Conservation (phyloP, 495 filamentous ascomycete species). For the Tuber umbilicatum region DNA sequence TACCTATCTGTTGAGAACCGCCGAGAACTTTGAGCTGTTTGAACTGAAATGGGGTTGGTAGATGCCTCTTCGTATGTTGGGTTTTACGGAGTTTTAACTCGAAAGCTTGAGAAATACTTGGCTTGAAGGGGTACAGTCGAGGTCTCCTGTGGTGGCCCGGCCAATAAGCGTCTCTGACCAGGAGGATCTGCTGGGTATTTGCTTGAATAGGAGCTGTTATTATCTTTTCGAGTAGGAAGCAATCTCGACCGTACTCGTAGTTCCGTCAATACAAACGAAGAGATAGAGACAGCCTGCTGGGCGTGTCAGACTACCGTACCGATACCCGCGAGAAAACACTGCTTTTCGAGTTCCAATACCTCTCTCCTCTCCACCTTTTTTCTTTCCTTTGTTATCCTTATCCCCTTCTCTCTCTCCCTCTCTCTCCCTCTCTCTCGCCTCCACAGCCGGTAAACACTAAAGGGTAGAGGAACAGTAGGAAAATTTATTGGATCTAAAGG, state of each 20-base stretch:
- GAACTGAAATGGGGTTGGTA: background rate
- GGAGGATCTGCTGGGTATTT: too few species aligned
- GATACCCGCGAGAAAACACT: background rate
- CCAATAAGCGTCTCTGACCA: too few species aligned
- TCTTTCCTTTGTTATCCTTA: background rate
- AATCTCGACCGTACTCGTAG: too few species aligned
- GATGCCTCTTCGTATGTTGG: too few species aligned
- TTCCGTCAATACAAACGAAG: too few species aligned
- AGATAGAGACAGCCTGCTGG: background rate
- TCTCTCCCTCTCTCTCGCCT: background rate
- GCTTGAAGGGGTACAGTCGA: too few species aligned
- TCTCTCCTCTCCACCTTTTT: background rate
- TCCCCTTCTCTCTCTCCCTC: background rate
- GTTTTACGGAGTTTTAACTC: too few species aligned
- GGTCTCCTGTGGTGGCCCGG: too few species aligned
- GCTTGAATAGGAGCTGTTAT: too few species aligned
- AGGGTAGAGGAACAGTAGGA: background rate
- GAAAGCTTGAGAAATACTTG: too few species aligned
- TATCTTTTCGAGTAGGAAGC: too few species aligned
- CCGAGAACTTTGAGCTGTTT: background rate
- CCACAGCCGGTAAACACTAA: background rate
- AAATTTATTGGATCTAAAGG: background rate
- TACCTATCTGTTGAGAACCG: constrained; percentile 1
- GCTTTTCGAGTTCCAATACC: background rate
- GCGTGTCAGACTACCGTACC: background rate